Base-by-base conservation (phyloP, 202 grass and related monocot genomes). In the Bolboschoenoplectus hybrid region DNA sequence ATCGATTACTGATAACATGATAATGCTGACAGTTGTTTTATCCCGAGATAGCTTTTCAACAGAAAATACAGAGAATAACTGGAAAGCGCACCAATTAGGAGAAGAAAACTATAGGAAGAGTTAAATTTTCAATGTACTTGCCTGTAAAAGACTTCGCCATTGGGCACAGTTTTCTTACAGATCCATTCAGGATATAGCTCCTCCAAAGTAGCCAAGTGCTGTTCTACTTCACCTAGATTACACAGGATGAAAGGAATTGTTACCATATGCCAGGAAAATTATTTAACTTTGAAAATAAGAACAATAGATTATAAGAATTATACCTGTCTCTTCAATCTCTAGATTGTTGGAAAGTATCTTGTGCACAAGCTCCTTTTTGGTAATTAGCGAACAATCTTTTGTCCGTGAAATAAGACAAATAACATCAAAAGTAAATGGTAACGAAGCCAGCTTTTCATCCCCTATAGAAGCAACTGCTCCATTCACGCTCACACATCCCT, bases 341-440 rank as follows among this genome's bases (percentile, higher is more conserved):
- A 99, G 89, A 80, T 99, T 99, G 46, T 91, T 92, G 82, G 90
- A 85, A 81, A 99, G 86, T 83, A 99, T 97, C 74, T 90, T 88
- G 88, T 99, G 91, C 82, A 99, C 82, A 83, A 99, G 97, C 82
- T 99, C 89, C 81, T 94, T 88, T 73, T 93, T 99, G 3, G 93
- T 99, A 64, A 99, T 90, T 9, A 89, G 69, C 0, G 84, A 91
- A 96, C 87, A 85, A 73, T 97, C 86, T 36, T 81, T 91, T 83
- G 97, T 89, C 9, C 19, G 82, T 63, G 96, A 94, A 88, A 96
- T 92, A 44, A 86, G 64, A 7, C 89, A 94, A 53, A 99, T 85
- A 62, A 89, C 88, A 86, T 97, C 97, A 39, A 99, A 97, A 67
- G 91, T 96, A 68, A 52, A 78, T 73, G 61, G 85, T 65, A 96